phyloP scores from a whole-genome alignment of 164 flowering plant genomes.

The Dillenia turbinata region DNA sequence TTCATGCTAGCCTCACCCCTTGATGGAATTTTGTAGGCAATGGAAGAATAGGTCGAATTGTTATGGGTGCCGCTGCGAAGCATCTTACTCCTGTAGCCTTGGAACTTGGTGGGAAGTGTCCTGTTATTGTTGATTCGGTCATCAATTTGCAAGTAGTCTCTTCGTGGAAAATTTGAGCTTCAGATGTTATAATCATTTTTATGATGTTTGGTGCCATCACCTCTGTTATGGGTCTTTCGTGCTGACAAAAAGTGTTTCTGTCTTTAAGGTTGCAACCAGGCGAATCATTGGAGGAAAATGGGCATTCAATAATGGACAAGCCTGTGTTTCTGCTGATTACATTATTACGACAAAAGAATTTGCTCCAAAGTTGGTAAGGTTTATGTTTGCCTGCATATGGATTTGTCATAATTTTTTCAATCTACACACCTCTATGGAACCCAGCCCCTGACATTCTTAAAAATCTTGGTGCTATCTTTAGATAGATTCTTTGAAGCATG shows the following conservation, averaged over 20 bases:
- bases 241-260: conserved; percentile 7
- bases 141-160: conserved; percentile 52
- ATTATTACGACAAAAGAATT: conserved; percentile 50
- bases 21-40: conserved; percentile 43
- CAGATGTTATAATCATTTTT: background rate
- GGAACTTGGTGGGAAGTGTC: conserved; percentile 98
- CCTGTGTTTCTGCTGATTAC: conserved; percentile 64
- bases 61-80: conserved; percentile 92
- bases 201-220: background rate
- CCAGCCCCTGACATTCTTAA: background rate
- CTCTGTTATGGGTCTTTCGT: background rate
- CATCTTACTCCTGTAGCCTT: conserved; percentile 90
- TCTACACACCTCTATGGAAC: conserved; percentile 1
- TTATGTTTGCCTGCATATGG: background rate
- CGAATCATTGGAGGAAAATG: conserved; percentile 61
- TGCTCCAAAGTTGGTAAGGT: conserved; percentile 68
- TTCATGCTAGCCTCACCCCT: background rate
- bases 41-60: conserved; percentile 73
- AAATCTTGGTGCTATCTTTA: conserved; percentile 11
- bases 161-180: background rate
- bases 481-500: conserved; percentile 57
- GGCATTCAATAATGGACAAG: conserved; percentile 72
- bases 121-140: conserved; percentile 75
- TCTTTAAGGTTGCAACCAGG: conserved; percentile 60
- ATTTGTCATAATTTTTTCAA: background rate